phyloP scores from a whole-genome alignment of 192 early-diverging fungal genomes.

The Borealophlyctis nickersoniae region DNA sequence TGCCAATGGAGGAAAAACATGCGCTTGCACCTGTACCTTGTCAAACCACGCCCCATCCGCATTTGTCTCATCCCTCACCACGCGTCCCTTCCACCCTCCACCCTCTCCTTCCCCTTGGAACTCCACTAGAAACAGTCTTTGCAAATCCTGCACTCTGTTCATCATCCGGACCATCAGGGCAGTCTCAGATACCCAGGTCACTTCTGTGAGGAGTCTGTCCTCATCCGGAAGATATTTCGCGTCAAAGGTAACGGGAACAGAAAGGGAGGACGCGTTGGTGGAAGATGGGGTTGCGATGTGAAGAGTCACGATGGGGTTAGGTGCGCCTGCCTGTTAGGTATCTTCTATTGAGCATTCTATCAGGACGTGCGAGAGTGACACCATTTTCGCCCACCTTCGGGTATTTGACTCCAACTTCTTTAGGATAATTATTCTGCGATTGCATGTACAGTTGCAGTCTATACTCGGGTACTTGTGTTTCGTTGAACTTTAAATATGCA shows the following conservation, averaged over 20 bases:
- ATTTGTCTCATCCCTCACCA: slow-evolving; percentile 65
- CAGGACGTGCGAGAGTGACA: slow-evolving; percentile 1
- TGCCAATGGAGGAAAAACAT: background rate
- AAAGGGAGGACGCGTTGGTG: slow-evolving; percentile 4
- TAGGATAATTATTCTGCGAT: slow-evolving; percentile 63
- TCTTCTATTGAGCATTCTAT: slow-evolving; percentile 9
- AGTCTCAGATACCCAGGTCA: slow-evolving; percentile 65
- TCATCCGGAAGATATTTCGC: slow-evolving; percentile 56
- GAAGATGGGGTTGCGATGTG: slow-evolving; percentile 58
- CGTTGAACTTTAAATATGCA: slow-evolving; percentile 84
- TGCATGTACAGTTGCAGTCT: slow-evolving; percentile 67
- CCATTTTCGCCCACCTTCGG: slow-evolving; percentile 60
- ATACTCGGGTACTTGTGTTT: slow-evolving; percentile 75
- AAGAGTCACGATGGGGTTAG: slow-evolving; percentile 78
- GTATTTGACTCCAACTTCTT: slow-evolving; percentile 73
- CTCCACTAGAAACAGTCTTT: slow-evolving; percentile 63
- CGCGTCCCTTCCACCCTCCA: slow-evolving; percentile 55
- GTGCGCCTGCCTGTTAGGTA: slow-evolving; percentile 77
- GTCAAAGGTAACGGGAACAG: slow-evolving; percentile 37
- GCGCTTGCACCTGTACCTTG: too few relatives aligned
- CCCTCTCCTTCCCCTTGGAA: slow-evolving; percentile 38
- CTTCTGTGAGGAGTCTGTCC: slow-evolving; percentile 78
- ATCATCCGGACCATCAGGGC: slow-evolving; percentile 72
- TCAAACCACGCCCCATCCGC: slow-evolving; percentile 50
- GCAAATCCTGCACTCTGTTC: slow-evolving; percentile 87